Base-by-base conservation (phyloP, 768 basidiomycete genomes). In the Lentinula guzmanii region DNA sequence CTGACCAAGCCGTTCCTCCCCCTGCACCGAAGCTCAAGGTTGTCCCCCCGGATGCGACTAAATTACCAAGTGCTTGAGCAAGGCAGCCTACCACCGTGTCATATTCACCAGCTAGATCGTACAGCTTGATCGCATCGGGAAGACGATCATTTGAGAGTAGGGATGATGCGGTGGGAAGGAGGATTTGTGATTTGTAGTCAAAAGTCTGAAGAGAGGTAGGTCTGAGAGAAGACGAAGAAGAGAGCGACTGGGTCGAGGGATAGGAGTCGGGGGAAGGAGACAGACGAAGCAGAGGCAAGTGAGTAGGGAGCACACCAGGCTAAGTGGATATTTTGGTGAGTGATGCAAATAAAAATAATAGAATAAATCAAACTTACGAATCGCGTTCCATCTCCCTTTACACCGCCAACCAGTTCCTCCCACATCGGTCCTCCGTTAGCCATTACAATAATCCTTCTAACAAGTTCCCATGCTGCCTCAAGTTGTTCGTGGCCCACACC, bases 371-470 rank as follows among this genome's bases (percentile, higher is more conserved):
- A 8, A 85, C 90, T 69, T 71, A 93, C 93, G 73, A 90, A 91
- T 78, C 86, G 82, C n/a, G 91, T 87, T 4, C 95, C 95, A 65
- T 99, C 95, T 5, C 86, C 77, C 64, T 91, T 81, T 68, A 96
- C 91, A 9, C 92, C 93, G n/a, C 96, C 96, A 2, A 98, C 89
- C 16, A 99, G 84, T 71, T 93, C 91, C 52, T 95, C 91, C 92
- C 95, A 98, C 15, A 82, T 89, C 5, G 87, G 85, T 1, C 90
- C 90, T 3, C 84, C 80, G 68, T 91, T 91, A 6, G 89, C 86
- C 45, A 89, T 75, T 1, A 92, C 87, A 66, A 94, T 88, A 63
- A 92, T 89, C 46, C 90, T 80, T 51, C 91, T 77, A 1, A 85
- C 85, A 24, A 91, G 82, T 52, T 92, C 90, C 89, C 91, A 92